Percentiles rank a stretch among this genome's conserved stretches.
These are phyloP conservation scores for Extremus antarcticus DNA, from an alignment of 495 filamentous ascomycete genomes.

Conservation along the genomic window DNA sequence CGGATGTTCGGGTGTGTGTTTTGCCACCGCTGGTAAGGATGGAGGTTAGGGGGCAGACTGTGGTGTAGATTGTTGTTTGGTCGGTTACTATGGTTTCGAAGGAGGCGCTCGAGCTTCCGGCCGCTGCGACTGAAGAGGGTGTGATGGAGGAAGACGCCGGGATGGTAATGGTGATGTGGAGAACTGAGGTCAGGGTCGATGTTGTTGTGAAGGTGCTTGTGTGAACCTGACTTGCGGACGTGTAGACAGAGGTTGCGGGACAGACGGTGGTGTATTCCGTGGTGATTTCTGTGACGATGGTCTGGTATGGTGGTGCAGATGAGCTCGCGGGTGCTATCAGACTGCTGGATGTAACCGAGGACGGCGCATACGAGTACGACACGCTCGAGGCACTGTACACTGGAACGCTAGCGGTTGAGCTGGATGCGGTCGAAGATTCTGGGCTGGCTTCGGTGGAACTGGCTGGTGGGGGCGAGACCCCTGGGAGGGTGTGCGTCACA, in stretches of 20 bases:
- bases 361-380: background rate
- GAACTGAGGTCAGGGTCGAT: background rate
- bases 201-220: background rate
- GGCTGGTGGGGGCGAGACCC: too few species aligned
- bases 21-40: background rate
- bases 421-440: too few species aligned
- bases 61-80: background rate
- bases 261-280: background rate
- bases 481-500: too few species aligned
- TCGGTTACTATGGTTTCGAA: background rate
- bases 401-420: background rate
- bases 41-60: background rate
- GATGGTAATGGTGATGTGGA: background rate
- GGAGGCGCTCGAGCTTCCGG: background rate
- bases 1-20: background rate
- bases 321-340: background rate
- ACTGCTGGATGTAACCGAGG: background rate
- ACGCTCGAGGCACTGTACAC: background rate
- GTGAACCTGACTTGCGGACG: background rate
- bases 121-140: background rate
- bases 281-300: background rate
- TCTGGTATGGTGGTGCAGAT: background rate
- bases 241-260: background rate
- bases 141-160: background rate
- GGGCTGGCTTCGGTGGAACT: background rate